Percentiles rank a stretch among this genome's conserved stretches.
phyloP scores from a whole-genome alignment of 805 yeast genomes.

The Myxozyma melibiosi region DNA sequence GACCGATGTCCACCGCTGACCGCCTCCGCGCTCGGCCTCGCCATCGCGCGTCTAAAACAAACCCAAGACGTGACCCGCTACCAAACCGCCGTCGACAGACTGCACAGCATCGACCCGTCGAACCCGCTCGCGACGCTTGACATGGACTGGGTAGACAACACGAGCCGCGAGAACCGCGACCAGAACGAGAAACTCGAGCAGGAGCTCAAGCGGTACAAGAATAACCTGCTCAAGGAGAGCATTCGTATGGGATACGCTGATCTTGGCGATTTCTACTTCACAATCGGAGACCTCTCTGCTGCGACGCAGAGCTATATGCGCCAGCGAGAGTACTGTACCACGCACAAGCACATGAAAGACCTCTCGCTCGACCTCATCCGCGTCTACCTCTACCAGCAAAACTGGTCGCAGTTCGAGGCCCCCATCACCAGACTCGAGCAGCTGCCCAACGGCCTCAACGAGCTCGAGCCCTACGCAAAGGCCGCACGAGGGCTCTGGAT shows the following conservation, averaged over 20 bases:
- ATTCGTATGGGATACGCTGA: constrained; percentile 32
- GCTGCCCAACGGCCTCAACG: constrained; percentile 17
- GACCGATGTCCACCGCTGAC: constrained; percentile 23
- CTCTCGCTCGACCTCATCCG: constrained; percentile 28
- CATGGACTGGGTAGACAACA: constrained; percentile 18
- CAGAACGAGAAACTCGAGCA: constrained; percentile 24
- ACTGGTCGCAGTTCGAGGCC: constrained; percentile 28
- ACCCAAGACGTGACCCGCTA: constrained; percentile 22
- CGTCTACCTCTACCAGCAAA: constrained; percentile 22
- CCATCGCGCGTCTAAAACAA: constrained; percentile 17
- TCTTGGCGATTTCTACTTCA: constrained; percentile 24
- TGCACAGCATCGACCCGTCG: constrained; percentile 6
- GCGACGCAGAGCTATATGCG: constrained; percentile 25
- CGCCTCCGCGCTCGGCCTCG: constrained; percentile 19
- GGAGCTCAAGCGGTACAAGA: constrained; percentile 31
- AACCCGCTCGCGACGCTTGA: constrained; percentile 14
- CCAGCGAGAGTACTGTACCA: constrained; percentile 31
- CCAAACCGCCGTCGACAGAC: constrained; percentile 18
- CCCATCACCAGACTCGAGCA: constrained; percentile 17
- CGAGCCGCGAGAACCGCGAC: constrained; percentile 1
- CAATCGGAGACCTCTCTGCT: constrained; percentile 22
- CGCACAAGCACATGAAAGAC: constrained; percentile 29
- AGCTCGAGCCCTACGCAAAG: constrained; percentile 15
- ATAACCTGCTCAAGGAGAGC: constrained; percentile 31
- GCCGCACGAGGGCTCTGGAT: constrained; percentile 20